Conservation (phyloP, 2,329 filamentous ascomycete genomes). For the Pseudocercospora fijiensis region DNA sequence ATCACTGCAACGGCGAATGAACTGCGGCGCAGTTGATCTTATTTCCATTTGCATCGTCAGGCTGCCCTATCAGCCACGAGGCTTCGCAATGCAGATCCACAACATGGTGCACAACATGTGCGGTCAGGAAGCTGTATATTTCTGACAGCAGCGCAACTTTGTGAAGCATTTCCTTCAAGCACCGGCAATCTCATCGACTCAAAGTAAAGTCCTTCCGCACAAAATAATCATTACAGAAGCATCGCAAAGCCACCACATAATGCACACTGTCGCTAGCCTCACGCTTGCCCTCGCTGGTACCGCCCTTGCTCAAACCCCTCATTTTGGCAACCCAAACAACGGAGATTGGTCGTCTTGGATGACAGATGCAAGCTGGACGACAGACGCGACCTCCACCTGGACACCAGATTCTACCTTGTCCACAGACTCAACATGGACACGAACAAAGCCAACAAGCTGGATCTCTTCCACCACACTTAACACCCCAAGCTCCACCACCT, state of each 20-base stretch:
- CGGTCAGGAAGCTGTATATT: not conserved
- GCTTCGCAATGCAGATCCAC: slow-evolving; percentile 4
- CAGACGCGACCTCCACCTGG: not conserved
- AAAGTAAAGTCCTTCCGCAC: not conserved
- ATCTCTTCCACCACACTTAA: not conserved
- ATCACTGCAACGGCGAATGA: not conserved
- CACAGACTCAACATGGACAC: not conserved
- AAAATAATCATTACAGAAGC: not conserved
- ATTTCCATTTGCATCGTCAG: slow-evolving; percentile 1
- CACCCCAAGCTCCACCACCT: not conserved
- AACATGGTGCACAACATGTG: not conserved
- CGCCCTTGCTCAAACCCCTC: not conserved
- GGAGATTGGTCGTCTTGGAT: not conserved
- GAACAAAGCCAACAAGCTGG: not conserved
- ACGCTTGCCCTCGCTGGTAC: not conserved
- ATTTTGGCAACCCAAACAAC: not conserved
- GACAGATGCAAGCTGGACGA: not conserved
- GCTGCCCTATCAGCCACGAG: not conserved
- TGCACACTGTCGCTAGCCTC: slow-evolving; percentile 1
- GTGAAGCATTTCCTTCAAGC: not conserved
- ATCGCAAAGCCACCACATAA: not conserved
- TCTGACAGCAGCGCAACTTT: not conserved
- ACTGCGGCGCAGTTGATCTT: slow-evolving; percentile 3
- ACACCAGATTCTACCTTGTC: not conserved
- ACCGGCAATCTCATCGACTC: not conserved